Evolutionary conservation across 345 rosid genomes (phyloP).

Genomic region (Orychophragmus violaceus): DNA sequence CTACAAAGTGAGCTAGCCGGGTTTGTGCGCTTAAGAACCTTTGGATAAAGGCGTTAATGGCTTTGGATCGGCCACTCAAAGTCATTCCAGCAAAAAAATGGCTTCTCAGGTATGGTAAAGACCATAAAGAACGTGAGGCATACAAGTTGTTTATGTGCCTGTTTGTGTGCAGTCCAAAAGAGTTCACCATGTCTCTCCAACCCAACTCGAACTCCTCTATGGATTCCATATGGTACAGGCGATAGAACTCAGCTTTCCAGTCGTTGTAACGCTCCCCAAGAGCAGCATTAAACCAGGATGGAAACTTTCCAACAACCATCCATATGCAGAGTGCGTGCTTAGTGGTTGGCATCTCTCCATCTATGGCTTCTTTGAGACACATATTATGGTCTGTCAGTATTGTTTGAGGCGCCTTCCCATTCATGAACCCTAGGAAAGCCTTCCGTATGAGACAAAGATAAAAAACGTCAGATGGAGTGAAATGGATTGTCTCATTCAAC

Average conservation of each 20-base stretch:
- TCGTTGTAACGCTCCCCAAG: conserved; percentile 86
- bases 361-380: conserved; percentile 93
- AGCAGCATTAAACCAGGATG: conserved; percentile 93
- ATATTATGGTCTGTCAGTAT: conserved; percentile 85
- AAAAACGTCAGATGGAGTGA: conserved; percentile 4
- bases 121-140: conserved; percentile 69
- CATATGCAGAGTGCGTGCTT: conserved; percentile 96
- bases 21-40: conserved; percentile 88
- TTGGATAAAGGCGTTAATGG: conserved; percentile 87
- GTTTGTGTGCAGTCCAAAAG: conserved; percentile 80
- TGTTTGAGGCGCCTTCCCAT: conserved; percentile 87
- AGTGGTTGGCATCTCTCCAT: conserved; percentile 70
- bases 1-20: conserved; percentile 82
- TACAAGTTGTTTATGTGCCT: conserved; percentile 70
- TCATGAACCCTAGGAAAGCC: conserved; percentile 81
- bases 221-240: conserved; percentile 76
- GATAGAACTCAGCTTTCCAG: conserved; percentile 89
- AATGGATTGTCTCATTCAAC: background rate
- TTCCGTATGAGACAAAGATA: conserved; percentile 31
- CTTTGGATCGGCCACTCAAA: conserved; percentile 65
- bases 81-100: conserved; percentile 89
- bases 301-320: conserved; percentile 92
- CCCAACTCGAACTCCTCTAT: conserved; percentile 81
- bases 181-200: conserved; percentile 87
- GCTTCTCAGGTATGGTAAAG: conserved; percentile 81